phyloP scores from a whole-genome alignment of 106 monocot species.

The Dendrobium officinale region DNA sequence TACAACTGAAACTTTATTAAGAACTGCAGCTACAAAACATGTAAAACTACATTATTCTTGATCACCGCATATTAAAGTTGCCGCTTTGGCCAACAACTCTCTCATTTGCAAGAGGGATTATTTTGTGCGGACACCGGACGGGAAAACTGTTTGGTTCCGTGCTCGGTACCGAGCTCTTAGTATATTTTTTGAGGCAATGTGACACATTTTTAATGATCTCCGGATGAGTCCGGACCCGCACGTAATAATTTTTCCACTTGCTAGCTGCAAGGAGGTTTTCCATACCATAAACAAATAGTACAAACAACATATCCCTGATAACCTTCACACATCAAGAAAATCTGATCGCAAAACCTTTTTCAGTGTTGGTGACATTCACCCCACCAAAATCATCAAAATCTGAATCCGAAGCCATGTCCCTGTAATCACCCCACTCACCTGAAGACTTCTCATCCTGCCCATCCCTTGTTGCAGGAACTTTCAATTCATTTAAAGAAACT shows the following conservation, averaged over 20 bases:
- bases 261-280: not conserved
- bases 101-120: not conserved
- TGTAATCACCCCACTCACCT: slow-evolving; percentile 40
- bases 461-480: slow-evolving; percentile 36
- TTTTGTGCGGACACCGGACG: too few species aligned
- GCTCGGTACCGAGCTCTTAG: too few species aligned
- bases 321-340: slow-evolving; percentile 23
- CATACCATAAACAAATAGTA: not conserved
- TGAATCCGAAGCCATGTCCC: slow-evolving; percentile 39
- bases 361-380: slow-evolving; percentile 50
- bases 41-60: too few species aligned
- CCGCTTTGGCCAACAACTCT: not conserved
- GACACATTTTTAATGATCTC: too few species aligned
- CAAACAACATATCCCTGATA: not conserved
- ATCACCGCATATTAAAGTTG: not conserved
- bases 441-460: slow-evolving; percentile 43
- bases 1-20: too few species aligned
- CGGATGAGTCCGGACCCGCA: too few species aligned
- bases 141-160: too few species aligned
- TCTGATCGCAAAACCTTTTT: slow-evolving; percentile 43
- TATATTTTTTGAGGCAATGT: too few species aligned
- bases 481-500: slow-evolving; percentile 41
- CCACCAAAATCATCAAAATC: slow-evolving; percentile 59
- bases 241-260: too few species aligned
- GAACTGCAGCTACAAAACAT: too few species aligned